These are phyloP conservation scores for Coniochaeta hoffmannii DNA, from an alignment of 2,329 filamentous ascomycete species.

Conservation along the genomic window DNA sequence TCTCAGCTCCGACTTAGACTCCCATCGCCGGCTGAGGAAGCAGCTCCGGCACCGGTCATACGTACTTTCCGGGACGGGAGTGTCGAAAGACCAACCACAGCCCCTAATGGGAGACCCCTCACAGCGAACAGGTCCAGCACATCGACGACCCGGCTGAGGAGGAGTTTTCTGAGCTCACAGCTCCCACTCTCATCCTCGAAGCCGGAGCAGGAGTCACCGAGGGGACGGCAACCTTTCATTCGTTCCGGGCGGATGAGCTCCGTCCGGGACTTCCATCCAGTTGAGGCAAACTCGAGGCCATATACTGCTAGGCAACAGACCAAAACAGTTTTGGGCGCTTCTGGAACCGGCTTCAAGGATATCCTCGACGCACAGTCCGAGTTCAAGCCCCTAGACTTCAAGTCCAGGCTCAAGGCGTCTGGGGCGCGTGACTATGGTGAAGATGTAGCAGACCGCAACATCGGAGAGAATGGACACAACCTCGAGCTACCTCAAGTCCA, in stretches of 20 bases:
- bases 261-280: not conserved
- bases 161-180: slow-evolving; percentile 10
- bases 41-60: slow-evolving; percentile 22
- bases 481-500: slow-evolving; percentile 25
- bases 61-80: slow-evolving; percentile 20
- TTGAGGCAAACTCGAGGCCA: not conserved
- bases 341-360: slow-evolving; percentile 35
- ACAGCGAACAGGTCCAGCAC: slow-evolving; percentile 8
- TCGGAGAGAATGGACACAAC: slow-evolving; percentile 28
- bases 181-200: slow-evolving; percentile 13
- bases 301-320: not conserved
- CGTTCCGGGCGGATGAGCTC: not conserved
- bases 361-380: slow-evolving; percentile 51
- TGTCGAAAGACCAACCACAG: slow-evolving; percentile 28
- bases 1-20: slow-evolving; percentile 12
- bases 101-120: slow-evolving; percentile 17
- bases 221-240: slow-evolving; percentile 8
- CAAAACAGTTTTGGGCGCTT: slow-evolving; percentile 18
- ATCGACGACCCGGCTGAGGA: slow-evolving; percentile 5
- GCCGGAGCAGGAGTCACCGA: slow-evolving; percentile 3
- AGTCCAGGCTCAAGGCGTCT: slow-evolving; percentile 38
- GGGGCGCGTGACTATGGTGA: slow-evolving; percentile 53
- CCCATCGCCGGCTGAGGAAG: slow-evolving; percentile 8
- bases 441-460: slow-evolving; percentile 57
- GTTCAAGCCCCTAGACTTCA: slow-evolving; percentile 41